Conservation (phyloP, 208 protist species). For the Acanthamoeba rhysodes region DNA sequence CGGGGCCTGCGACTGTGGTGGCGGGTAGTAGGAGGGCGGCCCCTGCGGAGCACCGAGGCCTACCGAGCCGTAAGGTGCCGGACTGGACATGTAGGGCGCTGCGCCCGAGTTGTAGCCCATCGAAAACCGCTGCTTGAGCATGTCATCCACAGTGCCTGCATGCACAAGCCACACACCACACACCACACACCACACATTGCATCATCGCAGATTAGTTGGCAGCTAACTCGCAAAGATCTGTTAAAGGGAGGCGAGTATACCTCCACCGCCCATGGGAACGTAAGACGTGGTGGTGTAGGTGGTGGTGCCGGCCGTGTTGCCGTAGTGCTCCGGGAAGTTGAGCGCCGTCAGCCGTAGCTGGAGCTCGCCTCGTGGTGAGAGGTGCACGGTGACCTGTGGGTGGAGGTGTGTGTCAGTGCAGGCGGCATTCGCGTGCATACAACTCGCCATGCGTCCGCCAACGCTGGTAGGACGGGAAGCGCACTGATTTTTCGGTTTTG, state of each 20-base stretch:
- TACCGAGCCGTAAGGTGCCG: neutral
- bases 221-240: neutral
- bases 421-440: neutral
- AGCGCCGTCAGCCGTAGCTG: constrained; percentile 7
- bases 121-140: constrained; percentile 62
- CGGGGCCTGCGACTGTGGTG: neutral
- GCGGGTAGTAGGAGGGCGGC: constrained; percentile 35
- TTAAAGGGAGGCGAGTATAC: neutral
- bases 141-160: constrained; percentile 41
- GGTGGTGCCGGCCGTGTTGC: neutral
- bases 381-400: constrained; percentile 7
- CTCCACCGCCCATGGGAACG: neutral
- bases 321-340: constrained; percentile 32
- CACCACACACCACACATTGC: neutral
- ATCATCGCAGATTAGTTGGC: neutral
- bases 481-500: constrained; percentile 21
- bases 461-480: neutral
- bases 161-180: neutral
- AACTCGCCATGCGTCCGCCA: neutral
- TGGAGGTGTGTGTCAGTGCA: too few species aligned
- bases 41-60: neutral
- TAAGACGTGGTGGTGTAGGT: neutral
- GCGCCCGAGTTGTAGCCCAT: neutral
- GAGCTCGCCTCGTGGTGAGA: constrained; percentile 45
- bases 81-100: neutral